Base-by-base conservation (phyloP, 2,329 filamentous ascomycete species). In the Stemphylium lycopersici region DNA sequence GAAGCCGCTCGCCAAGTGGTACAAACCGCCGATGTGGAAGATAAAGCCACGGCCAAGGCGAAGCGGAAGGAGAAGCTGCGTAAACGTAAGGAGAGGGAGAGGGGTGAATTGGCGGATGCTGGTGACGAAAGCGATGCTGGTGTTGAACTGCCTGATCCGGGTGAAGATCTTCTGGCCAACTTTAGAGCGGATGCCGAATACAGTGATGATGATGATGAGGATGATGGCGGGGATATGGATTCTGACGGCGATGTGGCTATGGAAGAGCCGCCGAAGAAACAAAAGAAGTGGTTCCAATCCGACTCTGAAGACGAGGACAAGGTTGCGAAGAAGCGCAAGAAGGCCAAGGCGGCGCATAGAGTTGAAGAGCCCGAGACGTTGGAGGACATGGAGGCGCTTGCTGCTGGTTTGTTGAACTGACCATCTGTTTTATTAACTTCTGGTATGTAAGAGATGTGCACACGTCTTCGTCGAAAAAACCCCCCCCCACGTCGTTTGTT, bases 261-360 rank as follows among this genome's bases (percentile, higher is more conserved):
- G 22, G 3, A 76, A 61, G 75, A 72, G 56, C 79, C 78, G 43
- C 77, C 75, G 67, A 90, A 89, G 81, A 87, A 84, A 74, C 79
- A 83, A 55, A 91, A 89, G 84, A 91, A 91, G 76, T 91, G 88
- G 88, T 91, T 91, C 78, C 81, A 91, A 73, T 84, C 87, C 55
- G 87, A 87, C 55, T 83, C 82, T 2, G 82, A 81, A 12, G 80
- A 81, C 43, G 80, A 81, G 42, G 75, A 79, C 48, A 76, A 75
- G 43, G 62, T 33, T 36, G 63, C 59, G 39, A 70, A 67, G 58
- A 72, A 65, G 59, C 56, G 79, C 78, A 81, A 70, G 81, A 79
- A 68, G 69, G 74, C 52, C 83, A 79, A 68, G 69, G 73, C 52
- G 83, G 81, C 76, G 82, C 88, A 68, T 84, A 76, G 81, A 85